Base-by-base conservation (phyloP, 2,329 filamentous ascomycete species). In the Aspergillus alliaceus region DNA sequence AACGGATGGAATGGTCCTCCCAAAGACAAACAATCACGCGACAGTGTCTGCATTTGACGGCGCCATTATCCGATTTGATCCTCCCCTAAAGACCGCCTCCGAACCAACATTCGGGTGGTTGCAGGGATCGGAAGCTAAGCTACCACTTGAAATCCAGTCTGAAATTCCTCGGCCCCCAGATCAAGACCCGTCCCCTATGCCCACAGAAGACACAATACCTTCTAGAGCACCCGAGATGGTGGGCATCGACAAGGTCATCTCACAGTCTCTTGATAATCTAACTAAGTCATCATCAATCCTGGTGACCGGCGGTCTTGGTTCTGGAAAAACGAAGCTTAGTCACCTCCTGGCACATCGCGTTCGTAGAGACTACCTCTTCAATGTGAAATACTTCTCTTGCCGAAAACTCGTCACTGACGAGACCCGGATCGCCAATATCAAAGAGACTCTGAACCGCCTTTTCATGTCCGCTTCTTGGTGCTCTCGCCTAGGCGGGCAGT, bases 401-500 rank as follows among this genome's bases (percentile, higher is more conserved):
- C 86, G 90, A 27, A 93, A 90, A 60, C 81, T 97, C 4, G 88
- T 96, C 27, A 96, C 90, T 1, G 93, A 98, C 59, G 95, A 99
- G 72, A 96, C 88, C 37, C 85, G 93, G 57, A 86, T 97, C 14
- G 90, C 91, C 2, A 91, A 90, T 0, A 91, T 99, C 75, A 97
- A 96, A 69, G 93, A 98, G 68, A 95, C 87, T 0, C 77, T 99
- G 5, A 88, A 85, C 51, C 85, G 91, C 15, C 76, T 96, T 2
- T 98, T 99, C 71, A 91, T 95, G 80, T 84, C 86, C 20, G 95
- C 95, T 3, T 89, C 90, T 40, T 99, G 95, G 95, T 92, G 91
- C 35, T 91, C 93, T 34, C 84, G 93, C 58, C 82, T 95, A 0
- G 93, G 92, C 22, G 95, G 95, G 4, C 88, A 86, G 60, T 85